Conservation (phyloP, 176 grass and related monocot species). For the Phragmites australis region DNA sequence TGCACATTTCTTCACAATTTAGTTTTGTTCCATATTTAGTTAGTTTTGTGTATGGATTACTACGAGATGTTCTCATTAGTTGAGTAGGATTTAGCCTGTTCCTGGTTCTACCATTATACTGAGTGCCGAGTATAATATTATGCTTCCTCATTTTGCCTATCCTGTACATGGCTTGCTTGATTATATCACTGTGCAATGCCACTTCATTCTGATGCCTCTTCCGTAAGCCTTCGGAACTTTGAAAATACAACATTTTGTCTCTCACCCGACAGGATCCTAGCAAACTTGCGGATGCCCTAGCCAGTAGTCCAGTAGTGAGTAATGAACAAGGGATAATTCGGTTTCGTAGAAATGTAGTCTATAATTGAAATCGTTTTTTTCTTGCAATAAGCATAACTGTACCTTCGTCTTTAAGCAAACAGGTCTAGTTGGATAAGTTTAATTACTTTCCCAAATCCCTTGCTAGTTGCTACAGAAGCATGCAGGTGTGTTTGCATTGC, state of each 20-base stretch:
- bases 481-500: background rate
- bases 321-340: background rate
- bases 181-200: background rate
- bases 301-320: background rate
- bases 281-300: background rate
- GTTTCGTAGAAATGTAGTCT: background rate
- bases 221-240: background rate
- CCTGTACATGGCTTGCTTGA: background rate
- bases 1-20: background rate
- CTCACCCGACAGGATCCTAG: background rate
- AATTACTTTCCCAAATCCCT: slow-evolving; percentile 11
- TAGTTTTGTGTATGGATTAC: background rate
- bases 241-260: slow-evolving; percentile 7
- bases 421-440: background rate
- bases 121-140: background rate
- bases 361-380: background rate
- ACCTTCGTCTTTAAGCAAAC: background rate
- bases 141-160: slow-evolving; percentile 11
- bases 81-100: background rate
- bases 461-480: background rate
- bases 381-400: background rate
- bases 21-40: background rate
- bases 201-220: slow-evolving; percentile 1
- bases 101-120: background rate
- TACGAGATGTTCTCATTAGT: background rate